Base-by-base conservation (phyloP, 805 yeast genomes). In the Myxozyma nipponensis region DNA sequence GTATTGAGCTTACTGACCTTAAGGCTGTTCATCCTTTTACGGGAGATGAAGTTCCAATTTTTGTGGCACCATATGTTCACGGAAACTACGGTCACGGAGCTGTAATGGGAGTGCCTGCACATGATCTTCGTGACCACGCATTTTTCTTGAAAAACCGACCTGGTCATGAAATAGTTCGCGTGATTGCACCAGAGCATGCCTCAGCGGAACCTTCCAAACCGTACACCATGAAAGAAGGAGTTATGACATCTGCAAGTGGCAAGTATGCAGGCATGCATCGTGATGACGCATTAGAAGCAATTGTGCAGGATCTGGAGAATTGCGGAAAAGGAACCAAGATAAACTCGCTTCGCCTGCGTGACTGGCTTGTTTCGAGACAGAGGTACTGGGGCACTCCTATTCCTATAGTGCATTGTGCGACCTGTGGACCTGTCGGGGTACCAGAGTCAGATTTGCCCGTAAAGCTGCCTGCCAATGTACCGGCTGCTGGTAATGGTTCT, bases 321-420 rank as follows among this genome's bases (percentile, higher is more conserved):
- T 21, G 25, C 3, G 67, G 68, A 0, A 36, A 66, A 1, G 96
- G 91, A 0, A 57, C 67, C 1, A 50, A 59, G 2, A 71, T 77
- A 3, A 73, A 76, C 0, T 82, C 82, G 56, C 83, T 75, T 62
- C 77, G 82, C 57, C 70, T 93, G 25, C 76, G 97, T 59, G 98
- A 93, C 64, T 93, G 98, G 98, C 75, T 93, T 24, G 84, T 93
- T 42, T 84, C 95, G 62, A 78, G 98, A 63, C 98, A 93, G 67
- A 72, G 98, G 52, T 91, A 85, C 67, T 93, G 98, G 98, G 98
- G 98, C 23, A 93, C 97, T 0, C 98, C 98, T 1, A 93, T 93
- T 47, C 98, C 98, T 3, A 88, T 93, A 18, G 75, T 93, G 24
- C 93, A 93, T 63, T 93, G 98, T 70, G 76, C 75, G 4, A 57